These are phyloP conservation scores for Leccinum cinnamomeum DNA, from an alignment of 1,284 basidiomycete species.

Conservation along the genomic window DNA sequence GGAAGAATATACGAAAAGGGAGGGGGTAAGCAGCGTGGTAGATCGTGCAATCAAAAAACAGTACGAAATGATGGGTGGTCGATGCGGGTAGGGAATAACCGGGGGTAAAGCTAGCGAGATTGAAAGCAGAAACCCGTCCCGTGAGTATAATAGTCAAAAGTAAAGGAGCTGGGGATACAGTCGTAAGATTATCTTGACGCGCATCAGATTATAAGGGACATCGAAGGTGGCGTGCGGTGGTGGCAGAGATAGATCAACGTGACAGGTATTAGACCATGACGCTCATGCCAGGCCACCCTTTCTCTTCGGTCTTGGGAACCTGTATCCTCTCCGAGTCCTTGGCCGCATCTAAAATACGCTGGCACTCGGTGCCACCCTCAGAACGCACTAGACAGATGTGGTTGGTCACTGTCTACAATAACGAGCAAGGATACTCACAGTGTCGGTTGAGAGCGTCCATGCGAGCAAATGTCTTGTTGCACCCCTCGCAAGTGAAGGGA, in stretches of 20 bases:
- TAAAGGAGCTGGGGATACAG: constrained; percentile 18
- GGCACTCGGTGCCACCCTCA: constrained; percentile 57
- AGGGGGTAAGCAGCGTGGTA: constrained; percentile 12
- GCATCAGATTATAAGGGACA: constrained; percentile 22
- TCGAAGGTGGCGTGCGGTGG: constrained; percentile 12
- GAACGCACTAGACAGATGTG: constrained; percentile 44
- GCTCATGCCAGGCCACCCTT: constrained; percentile 27
- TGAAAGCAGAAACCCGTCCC: constrained; percentile 28
- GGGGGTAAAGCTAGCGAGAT: constrained; percentile 6
- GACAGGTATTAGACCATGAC: constrained; percentile 30
- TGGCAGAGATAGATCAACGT: constrained; percentile 7
- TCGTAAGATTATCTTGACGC: constrained; percentile 23
- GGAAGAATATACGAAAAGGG: constrained; percentile 16
- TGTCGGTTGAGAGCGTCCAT: constrained; percentile 81
- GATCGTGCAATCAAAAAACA: constrained; percentile 35
- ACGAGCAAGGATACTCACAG: constrained; percentile 46
- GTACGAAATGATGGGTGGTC: constrained; percentile 19
- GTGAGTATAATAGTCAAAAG: constrained; percentile 26
- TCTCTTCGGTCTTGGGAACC: constrained; percentile 30
- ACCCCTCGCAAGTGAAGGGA: constrained; percentile 68
- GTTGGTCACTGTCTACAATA: background rate
- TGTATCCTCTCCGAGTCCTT: constrained; percentile 28
- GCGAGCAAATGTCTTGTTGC: constrained; percentile 73
- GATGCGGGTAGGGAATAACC: constrained; percentile 11
- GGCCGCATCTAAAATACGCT: constrained; percentile 37